Evolutionary conservation across 495 filamentous ascomycete species (phyloP).

Genomic region (Lasiosphaeria ovina): DNA sequence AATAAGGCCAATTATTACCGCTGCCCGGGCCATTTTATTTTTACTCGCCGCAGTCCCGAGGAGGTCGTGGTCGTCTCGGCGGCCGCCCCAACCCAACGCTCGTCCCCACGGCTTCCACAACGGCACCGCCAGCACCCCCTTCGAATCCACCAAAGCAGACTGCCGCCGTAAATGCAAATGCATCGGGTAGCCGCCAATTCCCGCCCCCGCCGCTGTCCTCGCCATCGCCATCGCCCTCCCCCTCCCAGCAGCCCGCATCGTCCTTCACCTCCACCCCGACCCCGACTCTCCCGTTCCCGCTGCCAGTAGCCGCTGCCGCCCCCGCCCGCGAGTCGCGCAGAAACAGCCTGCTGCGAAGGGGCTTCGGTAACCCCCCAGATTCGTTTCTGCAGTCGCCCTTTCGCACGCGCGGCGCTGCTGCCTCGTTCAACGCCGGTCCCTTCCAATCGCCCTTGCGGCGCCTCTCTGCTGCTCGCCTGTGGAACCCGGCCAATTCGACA

Average conservation of each 20-base stretch:
- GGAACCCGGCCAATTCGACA: constrained; percentile 65
- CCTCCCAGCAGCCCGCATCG: constrained; percentile 33
- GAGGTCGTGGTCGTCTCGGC: constrained; percentile 48
- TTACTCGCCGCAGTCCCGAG: constrained; percentile 8
- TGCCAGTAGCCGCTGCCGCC: constrained; percentile 21
- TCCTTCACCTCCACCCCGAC: neutral
- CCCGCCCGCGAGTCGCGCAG: constrained; percentile 20
- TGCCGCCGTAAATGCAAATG: constrained; percentile 44
- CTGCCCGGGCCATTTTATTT: neutral
- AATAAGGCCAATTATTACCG: neutral
- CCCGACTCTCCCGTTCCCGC: constrained; percentile 18
- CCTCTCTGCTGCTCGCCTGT: constrained; percentile 51
- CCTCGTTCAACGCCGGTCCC: constrained; percentile 11
- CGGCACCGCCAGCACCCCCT: constrained; percentile 30
- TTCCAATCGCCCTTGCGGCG: constrained; percentile 33
- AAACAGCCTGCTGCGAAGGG: constrained; percentile 42
- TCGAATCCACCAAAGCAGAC: constrained; percentile 24
- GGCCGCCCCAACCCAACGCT: constrained; percentile 31
- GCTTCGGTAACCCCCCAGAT: constrained; percentile 35
- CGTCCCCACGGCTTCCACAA: constrained; percentile 48
- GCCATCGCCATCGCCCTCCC: constrained; percentile 22
- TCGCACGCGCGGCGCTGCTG: constrained; percentile 38
- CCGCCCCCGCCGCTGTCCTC: constrained; percentile 22
- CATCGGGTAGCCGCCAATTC: constrained; percentile 10
- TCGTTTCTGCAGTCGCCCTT: constrained; percentile 44